These are phyloP conservation scores for Myxozyma vanderwaltii DNA, from an alignment of 805 yeast genomes.

Conservation along the genomic window DNA sequence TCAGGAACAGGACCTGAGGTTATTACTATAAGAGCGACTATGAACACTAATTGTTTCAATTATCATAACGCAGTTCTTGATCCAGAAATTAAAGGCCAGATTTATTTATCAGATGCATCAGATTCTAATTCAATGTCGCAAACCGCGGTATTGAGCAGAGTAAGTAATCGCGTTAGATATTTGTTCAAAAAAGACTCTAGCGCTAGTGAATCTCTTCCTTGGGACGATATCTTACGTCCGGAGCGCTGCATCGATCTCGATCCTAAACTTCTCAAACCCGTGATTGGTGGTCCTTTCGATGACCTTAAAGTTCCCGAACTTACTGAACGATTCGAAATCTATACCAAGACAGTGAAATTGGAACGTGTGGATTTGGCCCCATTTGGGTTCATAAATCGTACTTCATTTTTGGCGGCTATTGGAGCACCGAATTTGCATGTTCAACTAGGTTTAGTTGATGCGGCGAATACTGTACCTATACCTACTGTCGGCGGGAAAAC, in stretches of 20 bases:
- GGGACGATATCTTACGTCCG: slow-evolving; percentile 13
- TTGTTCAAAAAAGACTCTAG: background rate
- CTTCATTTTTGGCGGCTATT: slow-evolving; percentile 35
- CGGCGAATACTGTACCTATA: slow-evolving; percentile 38
- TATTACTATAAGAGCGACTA: slow-evolving; percentile 12
- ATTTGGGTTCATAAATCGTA: slow-evolving; percentile 39
- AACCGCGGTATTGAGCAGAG: background rate
- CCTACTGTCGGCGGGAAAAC: slow-evolving; percentile 58
- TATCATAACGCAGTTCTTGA: slow-evolving; percentile 15
- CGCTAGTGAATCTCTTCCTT: background rate
- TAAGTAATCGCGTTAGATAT: background rate
- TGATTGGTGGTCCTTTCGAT: background rate
- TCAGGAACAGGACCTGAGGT: slow-evolving; percentile 24
- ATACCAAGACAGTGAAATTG: slow-evolving; percentile 10
- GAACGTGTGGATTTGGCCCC: slow-evolving; percentile 22
- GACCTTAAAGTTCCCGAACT: background rate
- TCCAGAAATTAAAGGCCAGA: slow-evolving; percentile 8
- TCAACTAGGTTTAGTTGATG: slow-evolving; percentile 35
- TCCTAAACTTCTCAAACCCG: background rate
- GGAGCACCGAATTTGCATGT: slow-evolving; percentile 40
- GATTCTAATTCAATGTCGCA: background rate
- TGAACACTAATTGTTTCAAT: slow-evolving; percentile 18
- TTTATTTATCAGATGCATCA: background rate
- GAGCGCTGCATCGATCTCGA: slow-evolving; percentile 18
- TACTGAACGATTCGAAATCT: slow-evolving; percentile 6